phyloP scores from a whole-genome alignment of 768 basidiomycete species.

The Vararia minispora region DNA sequence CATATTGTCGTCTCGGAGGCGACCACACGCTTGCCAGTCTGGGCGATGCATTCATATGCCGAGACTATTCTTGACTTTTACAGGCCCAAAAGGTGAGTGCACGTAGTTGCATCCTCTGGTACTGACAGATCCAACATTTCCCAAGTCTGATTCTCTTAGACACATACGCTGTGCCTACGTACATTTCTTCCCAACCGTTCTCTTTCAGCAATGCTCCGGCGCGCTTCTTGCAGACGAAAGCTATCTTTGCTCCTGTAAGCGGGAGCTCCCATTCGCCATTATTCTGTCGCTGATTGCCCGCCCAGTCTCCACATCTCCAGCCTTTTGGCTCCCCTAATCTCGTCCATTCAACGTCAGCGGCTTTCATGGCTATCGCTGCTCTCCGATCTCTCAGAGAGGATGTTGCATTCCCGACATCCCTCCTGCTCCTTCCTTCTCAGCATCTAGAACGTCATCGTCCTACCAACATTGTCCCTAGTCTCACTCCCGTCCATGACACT shows the following conservation, averaged over 20 bases:
- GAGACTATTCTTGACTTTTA: constrained; percentile 10
- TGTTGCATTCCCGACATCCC: constrained; percentile 1
- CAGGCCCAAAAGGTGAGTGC: constrained; percentile 13
- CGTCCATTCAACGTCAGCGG: constrained; percentile 15
- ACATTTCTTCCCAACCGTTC: constrained; percentile 11
- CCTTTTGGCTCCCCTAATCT: constrained; percentile 17
- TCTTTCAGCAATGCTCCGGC: constrained; percentile 12
- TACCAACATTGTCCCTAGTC: no score
- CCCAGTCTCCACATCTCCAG: constrained; percentile 1
- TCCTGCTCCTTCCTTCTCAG: constrained; percentile 13
- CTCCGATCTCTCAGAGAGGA: constrained; percentile 5
- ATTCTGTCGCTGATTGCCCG: not conserved
- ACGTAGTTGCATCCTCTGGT: not conserved
- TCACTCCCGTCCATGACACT: no score
- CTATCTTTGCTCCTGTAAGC: constrained; percentile 6
- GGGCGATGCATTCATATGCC: constrained; percentile 18
- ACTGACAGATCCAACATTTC: not conserved
- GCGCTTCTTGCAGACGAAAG: constrained; percentile 14
- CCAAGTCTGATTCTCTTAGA: constrained; percentile 16
- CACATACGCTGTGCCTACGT: constrained; percentile 13
- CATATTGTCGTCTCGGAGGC: constrained; percentile 14
- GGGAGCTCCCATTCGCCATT: not conserved
- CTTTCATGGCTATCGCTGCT: constrained; percentile 13
- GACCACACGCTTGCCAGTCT: constrained; percentile 11
- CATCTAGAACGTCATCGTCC: no score